A percentile compares a stretch with the other conserved stretches of the same genome.
Conservation (phyloP, 805 yeast genomes). For the Sugiyamaella lignohabitans region DNA sequence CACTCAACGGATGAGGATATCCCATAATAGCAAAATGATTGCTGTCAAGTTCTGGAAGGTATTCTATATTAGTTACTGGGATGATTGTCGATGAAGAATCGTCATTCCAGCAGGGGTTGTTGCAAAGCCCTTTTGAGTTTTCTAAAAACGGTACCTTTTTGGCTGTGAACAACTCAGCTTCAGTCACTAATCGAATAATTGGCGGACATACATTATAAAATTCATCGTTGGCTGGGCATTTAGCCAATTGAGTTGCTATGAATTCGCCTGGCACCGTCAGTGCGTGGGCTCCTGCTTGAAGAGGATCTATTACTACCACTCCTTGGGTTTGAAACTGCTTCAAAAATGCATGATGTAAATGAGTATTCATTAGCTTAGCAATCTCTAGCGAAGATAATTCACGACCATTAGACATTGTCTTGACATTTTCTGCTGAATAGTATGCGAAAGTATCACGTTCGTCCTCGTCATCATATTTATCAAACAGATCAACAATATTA, state of each 20-base stretch:
- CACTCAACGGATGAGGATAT: constrained; percentile 18
- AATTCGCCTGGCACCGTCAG: not conserved
- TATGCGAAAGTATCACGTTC: constrained; percentile 18
- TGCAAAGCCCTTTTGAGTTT: constrained; percentile 9
- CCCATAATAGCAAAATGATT: constrained; percentile 15
- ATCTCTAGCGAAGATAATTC: constrained; percentile 10
- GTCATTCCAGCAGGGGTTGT: constrained; percentile 14
- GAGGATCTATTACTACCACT: constrained; percentile 22
- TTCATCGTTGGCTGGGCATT: constrained; percentile 18
- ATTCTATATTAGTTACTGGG: not conserved
- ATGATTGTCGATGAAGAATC: not conserved
- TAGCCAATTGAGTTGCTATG: constrained; percentile 20
- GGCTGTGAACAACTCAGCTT: not conserved
- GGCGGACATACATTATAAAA: constrained; percentile 24
- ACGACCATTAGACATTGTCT: constrained; percentile 5
- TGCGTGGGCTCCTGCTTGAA: not conserved
- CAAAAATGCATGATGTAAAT: constrained; percentile 25
- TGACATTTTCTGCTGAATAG: constrained; percentile 20
- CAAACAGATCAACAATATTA: constrained; percentile 6
- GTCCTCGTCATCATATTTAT: constrained; percentile 5
- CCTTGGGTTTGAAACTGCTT: constrained; percentile 14
- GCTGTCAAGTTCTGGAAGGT: constrained; percentile 5
- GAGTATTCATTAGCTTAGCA: constrained; percentile 26
- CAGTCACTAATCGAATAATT: constrained; percentile 3
- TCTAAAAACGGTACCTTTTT: constrained; percentile 1